A percentile compares a stretch with the other conserved stretches of the same genome.
Evolutionary conservation across 2,329 filamentous ascomycete species (phyloP).

Genomic region (Hansfordia pulvinata): DNA sequence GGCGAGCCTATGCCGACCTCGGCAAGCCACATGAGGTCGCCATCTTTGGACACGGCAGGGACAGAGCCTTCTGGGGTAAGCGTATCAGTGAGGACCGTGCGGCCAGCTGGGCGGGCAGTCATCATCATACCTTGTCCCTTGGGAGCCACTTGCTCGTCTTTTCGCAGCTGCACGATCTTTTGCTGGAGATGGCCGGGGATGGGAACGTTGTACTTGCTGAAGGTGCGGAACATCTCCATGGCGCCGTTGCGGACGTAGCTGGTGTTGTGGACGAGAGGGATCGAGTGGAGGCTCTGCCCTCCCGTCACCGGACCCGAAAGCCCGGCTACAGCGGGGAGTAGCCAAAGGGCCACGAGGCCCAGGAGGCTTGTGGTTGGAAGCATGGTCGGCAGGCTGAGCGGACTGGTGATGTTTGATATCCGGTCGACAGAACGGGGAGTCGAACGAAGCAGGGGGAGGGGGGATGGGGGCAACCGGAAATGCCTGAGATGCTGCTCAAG

Average conservation of each 20-base stretch:
- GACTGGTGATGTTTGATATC: neutral
- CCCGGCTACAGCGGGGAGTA: constrained; percentile 6
- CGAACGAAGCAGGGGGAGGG: neutral
- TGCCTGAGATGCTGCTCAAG: too few species aligned
- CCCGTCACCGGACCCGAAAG: constrained; percentile 5
- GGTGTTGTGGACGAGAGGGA: constrained; percentile 11
- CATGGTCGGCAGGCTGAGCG: constrained; percentile 8
- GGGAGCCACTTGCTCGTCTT: too few species aligned
- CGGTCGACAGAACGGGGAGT: too few species aligned
- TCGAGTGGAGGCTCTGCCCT: constrained; percentile 11
- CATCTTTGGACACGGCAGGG: constrained; percentile 21
- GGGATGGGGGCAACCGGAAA: too few species aligned
- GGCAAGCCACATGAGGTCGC: constrained; percentile 28
- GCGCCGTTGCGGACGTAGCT: constrained; percentile 13
- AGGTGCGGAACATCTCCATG: constrained; percentile 14
- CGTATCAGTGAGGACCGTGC: too few species aligned
- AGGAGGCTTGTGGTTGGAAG: constrained; percentile 5
- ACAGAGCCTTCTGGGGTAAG: constrained; percentile 16
- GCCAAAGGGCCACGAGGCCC: constrained; percentile 8
- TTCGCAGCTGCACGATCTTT: constrained; percentile 11
- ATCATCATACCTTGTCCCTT: too few species aligned
- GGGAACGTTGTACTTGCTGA: constrained; percentile 18
- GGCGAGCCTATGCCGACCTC: constrained; percentile 32
- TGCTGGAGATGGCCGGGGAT: constrained; percentile 15
- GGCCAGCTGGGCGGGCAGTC: too few species aligned